These are phyloP conservation scores for Schizosaccharomyces versatilis DNA, from an alignment of 1,139 yeast species.

Conservation along the genomic window DNA sequence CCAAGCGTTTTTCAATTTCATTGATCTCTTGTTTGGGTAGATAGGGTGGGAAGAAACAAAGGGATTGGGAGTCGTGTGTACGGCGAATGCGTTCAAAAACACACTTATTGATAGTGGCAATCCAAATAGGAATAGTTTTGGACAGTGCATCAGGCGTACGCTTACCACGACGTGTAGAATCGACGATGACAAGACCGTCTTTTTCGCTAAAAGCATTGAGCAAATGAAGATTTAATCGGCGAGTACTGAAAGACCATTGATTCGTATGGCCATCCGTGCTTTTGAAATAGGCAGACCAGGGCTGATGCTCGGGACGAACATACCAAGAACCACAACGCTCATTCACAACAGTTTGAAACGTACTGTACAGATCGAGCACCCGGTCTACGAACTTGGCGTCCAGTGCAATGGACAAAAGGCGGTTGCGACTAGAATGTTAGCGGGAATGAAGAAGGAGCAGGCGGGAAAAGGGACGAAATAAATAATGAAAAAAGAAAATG, in stretches of 20 bases:
- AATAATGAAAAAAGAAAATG: neutral
- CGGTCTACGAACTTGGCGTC: conserved; percentile 30
- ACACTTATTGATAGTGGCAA: conserved; percentile 47
- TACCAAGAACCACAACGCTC: conserved; percentile 86
- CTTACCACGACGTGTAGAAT: conserved; percentile 70
- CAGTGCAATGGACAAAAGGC: conserved; percentile 46
- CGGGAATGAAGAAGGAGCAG: neutral
- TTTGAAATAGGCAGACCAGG: conserved; percentile 48
- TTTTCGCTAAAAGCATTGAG: conserved; percentile 25
- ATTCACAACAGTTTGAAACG: conserved; percentile 33
- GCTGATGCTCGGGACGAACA: conserved; percentile 25
- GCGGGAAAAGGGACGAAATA: neutral
- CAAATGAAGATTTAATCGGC: conserved; percentile 55
- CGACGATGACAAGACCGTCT: conserved; percentile 42
- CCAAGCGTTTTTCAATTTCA: conserved; percentile 30
- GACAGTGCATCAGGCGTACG: conserved; percentile 67
- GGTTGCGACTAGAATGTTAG: conserved; percentile 23
- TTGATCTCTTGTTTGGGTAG: conserved; percentile 39
- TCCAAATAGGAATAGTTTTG: conserved; percentile 80
- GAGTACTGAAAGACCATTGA: conserved; percentile 54
- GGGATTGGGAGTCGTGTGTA: conserved; percentile 23
- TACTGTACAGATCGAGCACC: conserved; percentile 18
- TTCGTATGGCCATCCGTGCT: conserved; percentile 77
- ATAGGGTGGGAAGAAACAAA: conserved; percentile 17
- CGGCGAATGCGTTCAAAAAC: conserved; percentile 20